A percentile compares a stretch with the other conserved stretches of the same genome.
These are phyloP conservation scores for Austroboletus festivus DNA, from an alignment of 768 basidiomycete genomes.

Conservation along the genomic window DNA sequence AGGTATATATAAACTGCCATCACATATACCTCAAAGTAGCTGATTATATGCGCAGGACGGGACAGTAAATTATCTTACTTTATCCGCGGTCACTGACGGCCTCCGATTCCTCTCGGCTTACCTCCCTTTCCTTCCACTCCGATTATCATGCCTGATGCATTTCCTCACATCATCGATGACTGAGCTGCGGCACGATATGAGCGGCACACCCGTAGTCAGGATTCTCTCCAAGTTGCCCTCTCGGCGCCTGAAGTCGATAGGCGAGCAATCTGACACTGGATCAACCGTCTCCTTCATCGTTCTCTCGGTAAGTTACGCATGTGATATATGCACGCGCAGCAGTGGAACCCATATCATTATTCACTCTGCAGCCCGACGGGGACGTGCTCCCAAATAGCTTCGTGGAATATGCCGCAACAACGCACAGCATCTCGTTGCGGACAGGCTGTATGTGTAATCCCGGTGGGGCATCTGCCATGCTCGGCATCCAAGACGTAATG, in stretches of 20 bases:
- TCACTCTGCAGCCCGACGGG: constrained; percentile 50
- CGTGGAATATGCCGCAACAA: constrained; percentile 65
- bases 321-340: neutral
- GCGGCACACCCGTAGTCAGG: constrained; percentile 57
- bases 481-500: constrained; percentile 68
- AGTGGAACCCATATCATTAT: no score
- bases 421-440: constrained; percentile 66
- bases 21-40: neutral
- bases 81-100: constrained; percentile 78
- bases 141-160: constrained; percentile 66
- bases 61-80: constrained; percentile 75
- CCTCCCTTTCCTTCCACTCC: constrained; percentile 73
- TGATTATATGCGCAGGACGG: constrained; percentile 56
- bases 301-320: constrained; percentile 49
- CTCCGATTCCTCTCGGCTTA: constrained; percentile 75
- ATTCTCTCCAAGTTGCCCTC: constrained; percentile 65
- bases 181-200: constrained; percentile 57
- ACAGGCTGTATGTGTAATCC: constrained; percentile 90
- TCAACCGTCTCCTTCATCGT: constrained; percentile 63
- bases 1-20: constrained; percentile 46
- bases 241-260: constrained; percentile 50
- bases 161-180: constrained; percentile 56
- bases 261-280: constrained; percentile 65
- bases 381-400: constrained; percentile 70
- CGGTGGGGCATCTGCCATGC: constrained; percentile 71